phyloP scores from a whole-genome alignment of 768 basidiomycete species.

The Mrakia gelida region DNA sequence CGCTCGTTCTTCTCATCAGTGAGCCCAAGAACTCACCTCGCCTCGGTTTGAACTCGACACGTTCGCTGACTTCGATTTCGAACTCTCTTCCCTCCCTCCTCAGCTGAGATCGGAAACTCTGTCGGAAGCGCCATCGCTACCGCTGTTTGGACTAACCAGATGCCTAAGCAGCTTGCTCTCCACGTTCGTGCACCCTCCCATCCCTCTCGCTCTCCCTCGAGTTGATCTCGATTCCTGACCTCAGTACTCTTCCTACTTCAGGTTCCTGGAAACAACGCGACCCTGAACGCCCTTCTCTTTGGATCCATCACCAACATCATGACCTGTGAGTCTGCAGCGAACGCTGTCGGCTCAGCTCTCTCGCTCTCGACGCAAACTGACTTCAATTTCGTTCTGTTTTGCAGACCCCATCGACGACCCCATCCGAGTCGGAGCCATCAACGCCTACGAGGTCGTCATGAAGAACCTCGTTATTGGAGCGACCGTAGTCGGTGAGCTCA shows the following conservation, averaged over 20 bases:
- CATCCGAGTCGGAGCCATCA: conserved; percentile 61
- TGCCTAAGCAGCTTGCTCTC: conserved; percentile 60
- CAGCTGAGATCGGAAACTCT: conserved; percentile 60
- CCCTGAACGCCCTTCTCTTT: conserved; percentile 52
- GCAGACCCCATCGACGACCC: conserved; percentile 50
- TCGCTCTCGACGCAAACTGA: neutral
- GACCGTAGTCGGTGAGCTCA: conserved; percentile 53
- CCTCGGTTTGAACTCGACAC: no score
- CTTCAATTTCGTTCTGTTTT: neutral
- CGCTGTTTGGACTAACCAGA: conserved; percentile 60
- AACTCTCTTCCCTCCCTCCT: no score
- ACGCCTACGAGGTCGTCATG: conserved; percentile 49
- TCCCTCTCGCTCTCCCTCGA: neutral
- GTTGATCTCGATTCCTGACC: neutral
- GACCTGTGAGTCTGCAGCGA: conserved; percentile 31
- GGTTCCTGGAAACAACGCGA: conserved; percentile 45
- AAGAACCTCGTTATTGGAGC: conserved; percentile 53
- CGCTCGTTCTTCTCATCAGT: conserved; percentile 59
- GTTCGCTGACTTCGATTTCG: no score
- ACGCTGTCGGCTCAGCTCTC: neutral
- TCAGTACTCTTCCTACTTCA: neutral
- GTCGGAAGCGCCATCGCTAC: conserved; percentile 64
- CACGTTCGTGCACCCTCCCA: conserved; percentile 52
- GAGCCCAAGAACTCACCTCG: no score
- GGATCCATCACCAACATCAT: conserved; percentile 57